Evolutionary conservation across 805 yeast genomes (phyloP).

Genomic region (Lipomyces oligophaga): DNA sequence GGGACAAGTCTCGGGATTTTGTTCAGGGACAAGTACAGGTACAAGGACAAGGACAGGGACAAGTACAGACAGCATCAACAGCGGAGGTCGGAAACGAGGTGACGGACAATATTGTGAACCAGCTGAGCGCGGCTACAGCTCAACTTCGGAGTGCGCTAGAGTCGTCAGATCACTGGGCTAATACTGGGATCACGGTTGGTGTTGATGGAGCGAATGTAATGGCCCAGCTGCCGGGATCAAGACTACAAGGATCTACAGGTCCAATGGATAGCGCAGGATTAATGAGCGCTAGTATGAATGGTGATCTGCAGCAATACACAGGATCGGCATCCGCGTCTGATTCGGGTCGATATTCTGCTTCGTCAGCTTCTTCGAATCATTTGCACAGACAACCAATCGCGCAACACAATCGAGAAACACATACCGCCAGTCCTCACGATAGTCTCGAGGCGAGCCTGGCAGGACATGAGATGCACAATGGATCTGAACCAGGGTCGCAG

Average conservation of each 20-base stretch:
- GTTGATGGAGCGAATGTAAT: not conserved
- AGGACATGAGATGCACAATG: conserved; percentile 12
- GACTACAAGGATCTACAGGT: too few species aligned
- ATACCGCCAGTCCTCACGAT: not conserved
- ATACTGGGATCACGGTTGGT: not conserved
- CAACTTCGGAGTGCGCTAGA: too few species aligned
- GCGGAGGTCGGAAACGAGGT: not conserved
- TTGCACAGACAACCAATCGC: conserved; percentile 2
- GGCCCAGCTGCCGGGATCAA: not conserved
- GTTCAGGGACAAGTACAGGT: too few species aligned
- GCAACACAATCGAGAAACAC: not conserved
- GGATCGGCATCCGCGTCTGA: not conserved
- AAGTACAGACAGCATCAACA: too few species aligned
- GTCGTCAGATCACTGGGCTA: not conserved
- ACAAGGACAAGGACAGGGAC: too few species aligned
- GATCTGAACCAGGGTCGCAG: not conserved
- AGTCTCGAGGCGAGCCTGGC: not conserved
- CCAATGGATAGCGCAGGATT: too few species aligned
- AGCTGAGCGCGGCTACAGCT: too few species aligned
- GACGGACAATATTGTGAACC: not conserved
- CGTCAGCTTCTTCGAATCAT: too few species aligned
- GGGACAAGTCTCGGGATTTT: too few species aligned
- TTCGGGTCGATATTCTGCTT: not conserved
- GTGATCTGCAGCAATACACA: conserved; percentile 2
- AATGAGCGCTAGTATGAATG: not conserved